Base-by-base conservation (phyloP, 2,329 filamentous ascomycete species). In the Colletotrichum filicis region DNA sequence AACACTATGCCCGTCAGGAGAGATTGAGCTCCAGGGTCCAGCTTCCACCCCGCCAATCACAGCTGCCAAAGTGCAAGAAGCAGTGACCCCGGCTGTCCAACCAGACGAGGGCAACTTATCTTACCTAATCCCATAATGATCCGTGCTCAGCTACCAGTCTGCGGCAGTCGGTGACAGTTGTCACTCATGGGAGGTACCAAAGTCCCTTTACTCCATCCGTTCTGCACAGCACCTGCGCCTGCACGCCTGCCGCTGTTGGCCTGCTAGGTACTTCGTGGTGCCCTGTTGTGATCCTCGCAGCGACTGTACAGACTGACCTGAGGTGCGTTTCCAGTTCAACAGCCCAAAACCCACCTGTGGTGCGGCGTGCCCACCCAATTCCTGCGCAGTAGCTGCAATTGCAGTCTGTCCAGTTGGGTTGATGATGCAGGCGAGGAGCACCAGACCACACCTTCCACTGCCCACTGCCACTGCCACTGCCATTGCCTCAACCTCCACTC, bases 401-500 rank as follows among this genome's bases (percentile, higher is more conserved):
- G 60, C 28, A 52, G 42, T 32, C 60, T 22, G 53, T 35, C 28
- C 24, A 55, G 57, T 53, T 65, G 26, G 22, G 64, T 52, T 63
- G 64, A 28, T 52, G 65, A 58, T 57, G 70, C 55, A 70, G 66
- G 6, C 37, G 37, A 19, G 66, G 59, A 62, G 35, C 37, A 42
- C 24, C 60, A 49, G 42, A 49, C 42, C 42, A 49, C 7, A 49
- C 42, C 16, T 49, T 49, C 42, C 42, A 49, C 7, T 49, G 42
- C 19, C 42, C 42, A 19, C 37, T 42, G 37, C 37, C 14, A 16
- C 32, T 35, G 32, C 24, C 53, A 32, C 32, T 32, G 32, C 32
- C 60, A 28, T 57, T 55, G 71, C 62, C 62, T 74, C 68, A 68
- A 74, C 62, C 68, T 72, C 71, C 62, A 71, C 68, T 58, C 46